These are phyloP conservation scores for Aphanomyces euteiches DNA, from an alignment of 352 stramenopile genomes.

Conservation along the genomic window DNA sequence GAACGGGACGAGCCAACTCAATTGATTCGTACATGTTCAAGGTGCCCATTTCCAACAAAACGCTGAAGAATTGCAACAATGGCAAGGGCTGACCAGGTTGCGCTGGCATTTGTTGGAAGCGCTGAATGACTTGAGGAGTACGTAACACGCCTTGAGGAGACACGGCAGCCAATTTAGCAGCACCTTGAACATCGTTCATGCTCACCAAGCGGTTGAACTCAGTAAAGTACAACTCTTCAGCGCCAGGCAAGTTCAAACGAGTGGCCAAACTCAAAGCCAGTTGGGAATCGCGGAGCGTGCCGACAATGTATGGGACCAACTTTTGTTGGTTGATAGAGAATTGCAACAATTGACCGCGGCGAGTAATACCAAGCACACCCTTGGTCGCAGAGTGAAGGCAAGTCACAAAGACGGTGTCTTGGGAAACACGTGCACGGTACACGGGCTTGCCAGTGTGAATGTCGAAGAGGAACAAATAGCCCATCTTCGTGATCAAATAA, in stretches of 20 bases:
- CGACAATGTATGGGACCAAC: slow-evolving; percentile 98
- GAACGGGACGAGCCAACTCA: slow-evolving; percentile 96
- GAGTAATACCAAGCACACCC: slow-evolving; percentile 97
- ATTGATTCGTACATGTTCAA: slow-evolving; percentile 99
- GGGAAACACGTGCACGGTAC: slow-evolving; percentile 95
- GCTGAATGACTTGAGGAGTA: slow-evolving; percentile 97
- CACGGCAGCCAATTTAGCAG: slow-evolving; percentile 87
- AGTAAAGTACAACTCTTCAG: slow-evolving; percentile 97
- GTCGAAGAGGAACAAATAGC: slow-evolving; percentile 99
- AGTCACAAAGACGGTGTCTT: slow-evolving; percentile 98
- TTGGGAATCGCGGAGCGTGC: slow-evolving; percentile 95
- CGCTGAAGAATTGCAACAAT: slow-evolving; percentile 99
- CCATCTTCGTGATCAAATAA: slow-evolving; percentile 99
- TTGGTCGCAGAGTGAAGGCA: slow-evolving; percentile 88
- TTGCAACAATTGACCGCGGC: slow-evolving; percentile 95
- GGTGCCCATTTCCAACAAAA: slow-evolving; percentile 96
- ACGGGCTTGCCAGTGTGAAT: slow-evolving; percentile 97
- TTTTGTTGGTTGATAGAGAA: slow-evolving; percentile 97
- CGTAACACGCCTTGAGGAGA: slow-evolving; percentile 88
- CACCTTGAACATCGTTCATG: slow-evolving; percentile 79
- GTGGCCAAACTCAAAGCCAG: slow-evolving; percentile 95
- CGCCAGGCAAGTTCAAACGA: slow-evolving; percentile 95
- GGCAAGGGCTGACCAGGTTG: slow-evolving; percentile 95
- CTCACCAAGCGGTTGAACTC: slow-evolving; percentile 96
- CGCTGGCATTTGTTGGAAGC: slow-evolving; percentile 98